phyloP scores from a whole-genome alignment of 495 filamentous ascomycete genomes.

The Penicillium longicatenatum region DNA sequence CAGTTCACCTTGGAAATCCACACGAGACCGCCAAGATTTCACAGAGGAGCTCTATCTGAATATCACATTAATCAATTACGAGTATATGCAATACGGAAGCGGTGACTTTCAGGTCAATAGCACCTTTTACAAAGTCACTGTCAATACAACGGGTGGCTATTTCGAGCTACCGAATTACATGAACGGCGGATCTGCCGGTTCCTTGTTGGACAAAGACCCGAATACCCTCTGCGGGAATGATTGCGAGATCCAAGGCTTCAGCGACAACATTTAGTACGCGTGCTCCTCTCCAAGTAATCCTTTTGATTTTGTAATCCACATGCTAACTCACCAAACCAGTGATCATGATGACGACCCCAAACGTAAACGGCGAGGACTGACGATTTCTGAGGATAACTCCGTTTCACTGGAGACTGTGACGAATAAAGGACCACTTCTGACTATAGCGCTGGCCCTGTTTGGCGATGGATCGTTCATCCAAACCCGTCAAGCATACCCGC shows the following conservation, averaged over 20 bases:
- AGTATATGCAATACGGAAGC: neutral
- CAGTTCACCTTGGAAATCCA: slow-evolving; percentile 31
- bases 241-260: slow-evolving; percentile 6
- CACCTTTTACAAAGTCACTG: slow-evolving; percentile 14
- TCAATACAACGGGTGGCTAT: slow-evolving; percentile 33
- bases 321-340: neutral
- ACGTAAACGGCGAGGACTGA: neutral
- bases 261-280: neutral
- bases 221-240: neutral
- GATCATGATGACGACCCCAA: neutral
- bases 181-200: slow-evolving; percentile 24
- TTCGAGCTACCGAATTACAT: slow-evolving; percentile 38
- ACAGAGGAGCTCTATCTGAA: slow-evolving; percentile 17
- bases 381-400: neutral
- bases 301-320: neutral
- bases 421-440: slow-evolving; percentile 29
- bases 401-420: neutral
- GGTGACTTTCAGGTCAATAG: neutral
- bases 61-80: neutral
- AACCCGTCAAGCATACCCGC: neutral
- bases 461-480: slow-evolving; percentile 27
- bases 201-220: slow-evolving; percentile 21
- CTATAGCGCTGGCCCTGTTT: slow-evolving; percentile 32
- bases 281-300: neutral
- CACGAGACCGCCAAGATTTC: slow-evolving; percentile 33